These are phyloP conservation scores for Tieghemostelium lacteum DNA, from an alignment of 78 protist species.

Conservation along the genomic window DNA sequence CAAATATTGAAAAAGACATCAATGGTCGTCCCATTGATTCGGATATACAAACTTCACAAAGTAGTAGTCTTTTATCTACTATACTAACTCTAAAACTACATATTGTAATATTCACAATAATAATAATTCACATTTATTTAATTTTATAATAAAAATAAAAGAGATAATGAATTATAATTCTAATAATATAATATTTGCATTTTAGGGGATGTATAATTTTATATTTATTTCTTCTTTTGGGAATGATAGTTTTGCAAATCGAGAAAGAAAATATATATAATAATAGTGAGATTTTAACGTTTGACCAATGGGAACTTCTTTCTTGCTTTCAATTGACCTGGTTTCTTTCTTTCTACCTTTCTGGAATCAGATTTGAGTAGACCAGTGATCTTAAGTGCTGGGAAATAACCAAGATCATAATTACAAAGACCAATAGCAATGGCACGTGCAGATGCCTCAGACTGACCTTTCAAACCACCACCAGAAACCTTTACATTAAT, in stretches of 20 bases:
- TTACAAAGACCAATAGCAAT: conserved; percentile 66
- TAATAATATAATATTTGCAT: neutral
- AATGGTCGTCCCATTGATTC: neutral
- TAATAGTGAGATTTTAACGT: conserved; percentile 47
- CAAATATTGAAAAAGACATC: neutral
- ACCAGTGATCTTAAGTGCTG: conserved; percentile 28
- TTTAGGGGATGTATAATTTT: neutral
- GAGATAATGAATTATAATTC: neutral
- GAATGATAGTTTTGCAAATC: neutral
- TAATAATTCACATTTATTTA: neutral
- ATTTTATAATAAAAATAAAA: neutral
- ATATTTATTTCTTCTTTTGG: neutral
- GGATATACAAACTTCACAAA: neutral
- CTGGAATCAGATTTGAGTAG: conserved; percentile 77
- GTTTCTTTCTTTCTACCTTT: conserved; percentile 86
- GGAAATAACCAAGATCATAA: conserved; percentile 49
- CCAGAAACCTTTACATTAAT: conserved; percentile 23
- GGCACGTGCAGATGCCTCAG: conserved; percentile 80
- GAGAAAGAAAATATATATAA: neutral
- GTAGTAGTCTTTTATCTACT: neutral
- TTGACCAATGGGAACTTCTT: conserved; percentile 87
- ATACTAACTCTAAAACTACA: neutral
- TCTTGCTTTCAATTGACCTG: conserved; percentile 82
- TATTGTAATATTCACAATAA: neutral
- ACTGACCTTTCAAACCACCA: conserved; percentile 82